phyloP scores from a whole-genome alignment of 495 filamentous ascomycete genomes.

The Xylaria curta region DNA sequence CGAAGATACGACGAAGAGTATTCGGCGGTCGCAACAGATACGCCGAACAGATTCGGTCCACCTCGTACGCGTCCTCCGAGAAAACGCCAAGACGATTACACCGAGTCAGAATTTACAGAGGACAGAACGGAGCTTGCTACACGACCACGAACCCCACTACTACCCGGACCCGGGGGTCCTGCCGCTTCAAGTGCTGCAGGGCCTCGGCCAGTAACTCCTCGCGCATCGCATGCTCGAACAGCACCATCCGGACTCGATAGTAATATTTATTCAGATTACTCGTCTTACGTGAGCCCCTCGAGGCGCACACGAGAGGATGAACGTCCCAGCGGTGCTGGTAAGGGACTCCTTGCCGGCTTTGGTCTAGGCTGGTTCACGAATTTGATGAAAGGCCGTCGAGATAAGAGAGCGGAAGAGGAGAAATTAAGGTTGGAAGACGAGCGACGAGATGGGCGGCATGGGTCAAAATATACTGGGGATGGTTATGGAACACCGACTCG shows the following conservation, averaged over 20 bases:
- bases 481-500: slow-evolving; percentile 64
- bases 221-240: slow-evolving; percentile 48
- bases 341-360: slow-evolving; percentile 69
- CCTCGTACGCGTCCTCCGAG: slow-evolving; percentile 44
- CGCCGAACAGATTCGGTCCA: slow-evolving; percentile 49
- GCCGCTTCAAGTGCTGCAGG: slow-evolving; percentile 45
- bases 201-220: slow-evolving; percentile 46
- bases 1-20: slow-evolving; percentile 65
- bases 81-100: slow-evolving; percentile 41
- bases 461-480: slow-evolving; percentile 62
- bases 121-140: slow-evolving; percentile 46
- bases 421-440: slow-evolving; percentile 62
- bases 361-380: slow-evolving; percentile 71
- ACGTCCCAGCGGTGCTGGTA: slow-evolving; percentile 53
- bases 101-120: slow-evolving; percentile 57
- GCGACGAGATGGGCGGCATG: slow-evolving; percentile 48
- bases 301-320: slow-evolving; percentile 45
- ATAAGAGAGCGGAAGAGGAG: slow-evolving; percentile 70
- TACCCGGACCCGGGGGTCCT: slow-evolving; percentile 50
- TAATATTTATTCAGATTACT: slow-evolving; percentile 54
- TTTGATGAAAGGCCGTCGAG: slow-evolving; percentile 66
- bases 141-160: slow-evolving; percentile 45
- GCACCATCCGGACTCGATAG: slow-evolving; percentile 48
- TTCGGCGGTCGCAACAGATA: slow-evolving; percentile 59
- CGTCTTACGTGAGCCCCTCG: slow-evolving; percentile 56